Evolutionary conservation across 768 basidiomycete genomes (phyloP).

Genomic region (Pleurotus eryngii): DNA sequence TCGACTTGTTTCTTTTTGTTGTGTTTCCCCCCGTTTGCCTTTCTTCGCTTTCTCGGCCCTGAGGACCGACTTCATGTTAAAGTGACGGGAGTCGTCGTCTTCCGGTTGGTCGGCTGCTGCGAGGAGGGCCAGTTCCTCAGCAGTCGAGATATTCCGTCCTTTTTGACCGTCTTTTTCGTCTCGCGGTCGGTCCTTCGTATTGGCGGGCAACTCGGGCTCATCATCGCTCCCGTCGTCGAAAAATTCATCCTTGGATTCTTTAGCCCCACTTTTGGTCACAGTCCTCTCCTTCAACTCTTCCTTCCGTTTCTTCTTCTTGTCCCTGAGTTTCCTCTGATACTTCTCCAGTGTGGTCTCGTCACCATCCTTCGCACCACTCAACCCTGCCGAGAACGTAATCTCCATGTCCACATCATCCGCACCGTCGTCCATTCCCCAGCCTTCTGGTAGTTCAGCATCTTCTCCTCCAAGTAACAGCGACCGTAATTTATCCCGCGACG

Average conservation of each 20-base stretch:
- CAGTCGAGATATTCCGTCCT: slow-evolving; percentile 27
- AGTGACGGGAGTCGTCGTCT: slow-evolving; percentile 65
- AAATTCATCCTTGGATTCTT: slow-evolving; percentile 61
- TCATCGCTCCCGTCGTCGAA: slow-evolving; percentile 53
- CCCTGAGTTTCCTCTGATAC: slow-evolving; percentile 87
- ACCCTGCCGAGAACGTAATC: slow-evolving; percentile 89
- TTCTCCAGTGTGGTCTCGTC: slow-evolving; percentile 75
- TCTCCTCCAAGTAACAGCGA: slow-evolving; percentile 66
- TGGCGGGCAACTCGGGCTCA: slow-evolving; percentile 10
- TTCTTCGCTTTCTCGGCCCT: slow-evolving; percentile 74
- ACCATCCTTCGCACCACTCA: slow-evolving; percentile 49
- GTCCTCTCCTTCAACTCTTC: slow-evolving; percentile 49
- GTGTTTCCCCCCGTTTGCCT: slow-evolving; percentile 41
- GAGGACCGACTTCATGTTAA: slow-evolving; percentile 85
- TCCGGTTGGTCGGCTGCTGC: slow-evolving; percentile 49
- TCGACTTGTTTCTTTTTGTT: slow-evolving; percentile 42
- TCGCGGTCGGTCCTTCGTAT: neutral
- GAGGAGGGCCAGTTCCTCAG: slow-evolving; percentile 65
- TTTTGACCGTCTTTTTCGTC: slow-evolving; percentile 20
- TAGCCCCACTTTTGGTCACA: slow-evolving; percentile 15
- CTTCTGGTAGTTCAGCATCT: slow-evolving; percentile 74
- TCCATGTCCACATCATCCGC: slow-evolving; percentile 78
- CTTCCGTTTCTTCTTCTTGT: slow-evolving; percentile 83
- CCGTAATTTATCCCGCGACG: slow-evolving; percentile 70
- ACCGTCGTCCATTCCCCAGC: slow-evolving; percentile 60